Evolutionary conservation across 225 moss, liverwort and hornwort genomes (phyloP), one percentile per base, ranked within the genome.

Genomic region (Bryoerythrophyllum caledonicum): DNA sequence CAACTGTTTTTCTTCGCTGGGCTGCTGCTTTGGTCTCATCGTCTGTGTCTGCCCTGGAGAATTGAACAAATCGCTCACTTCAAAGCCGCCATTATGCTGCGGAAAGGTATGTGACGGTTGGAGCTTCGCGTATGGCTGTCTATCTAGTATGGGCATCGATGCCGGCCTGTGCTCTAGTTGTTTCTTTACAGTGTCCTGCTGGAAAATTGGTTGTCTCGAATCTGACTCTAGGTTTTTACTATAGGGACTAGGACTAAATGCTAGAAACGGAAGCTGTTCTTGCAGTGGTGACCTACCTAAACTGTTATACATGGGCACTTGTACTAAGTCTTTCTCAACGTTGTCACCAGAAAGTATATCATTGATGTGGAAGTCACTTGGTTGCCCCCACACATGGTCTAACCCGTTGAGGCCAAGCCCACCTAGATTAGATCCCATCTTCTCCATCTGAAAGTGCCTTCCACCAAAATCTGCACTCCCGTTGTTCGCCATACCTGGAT

Each of bases 381-480:
- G 34, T 74, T 84, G 82, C 13, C 84, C 87, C 80, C 75, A 87
- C 25, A 77, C 40, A 71, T 63, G 76, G 68, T 87, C 87, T 26
- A 79, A 28, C 41, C 34, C 70, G 48, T 71, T 71, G 37, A 80
- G 52, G 64, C 84, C 77, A 65, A 74, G 48, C 34, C 26, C 65
- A 59, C 61, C 77, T 44, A 63, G 67, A 32, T 82, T 63, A 60
- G 80, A 78, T 38, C 71, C 87, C 71, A 70, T 34, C 73, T 81
- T 81, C 54, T 81, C 83, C 60, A 70, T 15, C 7, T 62, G 72
- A 28, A 71, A 74, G 35, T 73, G 48, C 46, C 70, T 83, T 48
- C 48, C 79, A 27, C 58, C 73, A 27, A 69, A 78, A 74, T 82
- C 72, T 35, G 38, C 30, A 55, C 41, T 62, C 16, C 75, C 79